Evolutionary conservation across 495 filamentous ascomycete genomes (phyloP).

Genomic region (Aspergillus funiculosus): DNA sequence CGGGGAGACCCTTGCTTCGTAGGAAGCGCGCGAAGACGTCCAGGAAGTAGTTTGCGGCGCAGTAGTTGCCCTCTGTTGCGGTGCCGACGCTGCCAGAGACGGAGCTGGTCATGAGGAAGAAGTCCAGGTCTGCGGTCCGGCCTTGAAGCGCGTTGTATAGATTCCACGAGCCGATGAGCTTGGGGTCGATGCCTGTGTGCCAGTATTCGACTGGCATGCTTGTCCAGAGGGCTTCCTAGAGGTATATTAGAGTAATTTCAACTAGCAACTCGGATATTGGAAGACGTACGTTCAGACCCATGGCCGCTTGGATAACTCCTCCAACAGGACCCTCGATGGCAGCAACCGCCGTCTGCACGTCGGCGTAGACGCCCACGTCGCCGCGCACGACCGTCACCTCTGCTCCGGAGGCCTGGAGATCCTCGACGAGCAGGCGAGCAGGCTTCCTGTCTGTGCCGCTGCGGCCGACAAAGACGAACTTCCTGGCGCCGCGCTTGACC

Average conservation of each 20-base stretch:
- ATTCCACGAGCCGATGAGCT: constrained; percentile 47
- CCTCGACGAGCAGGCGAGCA: constrained; percentile 29
- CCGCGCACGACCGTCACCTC: constrained; percentile 30
- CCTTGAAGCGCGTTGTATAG: constrained; percentile 46
- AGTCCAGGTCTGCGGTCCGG: constrained; percentile 33
- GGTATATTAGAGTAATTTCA: too few species aligned
- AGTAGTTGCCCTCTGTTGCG: constrained; percentile 31
- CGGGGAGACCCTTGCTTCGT: not conserved
- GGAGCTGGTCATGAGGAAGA: constrained; percentile 44
- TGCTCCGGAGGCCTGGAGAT: constrained; percentile 23
- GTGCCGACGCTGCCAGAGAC: constrained; percentile 30
- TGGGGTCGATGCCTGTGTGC: constrained; percentile 30
- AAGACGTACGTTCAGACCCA: constrained; percentile 24
- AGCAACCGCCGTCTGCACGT: constrained; percentile 16
- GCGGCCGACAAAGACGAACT: constrained; percentile 43
- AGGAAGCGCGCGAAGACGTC: constrained; percentile 34
- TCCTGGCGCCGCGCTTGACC: constrained; percentile 48
- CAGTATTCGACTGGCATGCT: constrained; percentile 41
- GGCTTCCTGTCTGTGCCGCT: too few species aligned
- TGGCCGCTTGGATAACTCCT: constrained; percentile 34
- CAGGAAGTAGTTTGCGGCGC: constrained; percentile 31
- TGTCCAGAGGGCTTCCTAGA: constrained; percentile 14
- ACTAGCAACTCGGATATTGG: too few species aligned
- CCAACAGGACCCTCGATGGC: constrained; percentile 17
- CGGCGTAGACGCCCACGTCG: constrained; percentile 12